phyloP scores from a whole-genome alignment of 176 grass and related monocot species.

The Hordeum marinum region DNA sequence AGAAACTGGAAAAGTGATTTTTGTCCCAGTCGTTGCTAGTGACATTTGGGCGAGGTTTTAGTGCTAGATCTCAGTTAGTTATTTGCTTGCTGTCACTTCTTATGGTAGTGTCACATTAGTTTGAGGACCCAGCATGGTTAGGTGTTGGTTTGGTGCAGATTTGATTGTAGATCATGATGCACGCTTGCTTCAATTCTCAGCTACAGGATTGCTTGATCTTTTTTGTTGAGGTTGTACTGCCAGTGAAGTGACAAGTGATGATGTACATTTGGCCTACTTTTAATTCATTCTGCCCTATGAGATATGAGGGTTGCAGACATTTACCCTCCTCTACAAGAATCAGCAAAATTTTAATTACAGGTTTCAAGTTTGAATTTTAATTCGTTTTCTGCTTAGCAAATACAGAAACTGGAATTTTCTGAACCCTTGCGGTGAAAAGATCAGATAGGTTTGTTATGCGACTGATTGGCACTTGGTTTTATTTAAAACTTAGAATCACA shows the following conservation, averaged over 20 bases:
- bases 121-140: background rate
- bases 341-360: background rate
- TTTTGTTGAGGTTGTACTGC: background rate
- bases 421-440: background rate
- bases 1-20: background rate
- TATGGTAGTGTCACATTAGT: background rate
- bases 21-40: background rate
- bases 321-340: background rate
- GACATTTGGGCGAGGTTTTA: background rate
- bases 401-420: background rate
- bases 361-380: background rate
- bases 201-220: slow-evolving; percentile 8
- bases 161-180: background rate
- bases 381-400: background rate
- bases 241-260: background rate
- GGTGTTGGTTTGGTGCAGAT: background rate
- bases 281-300: background rate
- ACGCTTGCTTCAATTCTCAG: background rate
- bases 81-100: background rate
- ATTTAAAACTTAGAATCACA: background rate
- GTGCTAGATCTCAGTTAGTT: slow-evolving; percentile 13
- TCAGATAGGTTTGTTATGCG: background rate
- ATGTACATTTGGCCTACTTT: background rate
- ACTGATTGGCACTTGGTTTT: background rate
- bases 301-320: background rate